Percentiles rank a stretch among this genome's conserved stretches.
Conservation (phyloP, 2,329 filamentous ascomycete genomes). For the Daldinia sp. region DNA sequence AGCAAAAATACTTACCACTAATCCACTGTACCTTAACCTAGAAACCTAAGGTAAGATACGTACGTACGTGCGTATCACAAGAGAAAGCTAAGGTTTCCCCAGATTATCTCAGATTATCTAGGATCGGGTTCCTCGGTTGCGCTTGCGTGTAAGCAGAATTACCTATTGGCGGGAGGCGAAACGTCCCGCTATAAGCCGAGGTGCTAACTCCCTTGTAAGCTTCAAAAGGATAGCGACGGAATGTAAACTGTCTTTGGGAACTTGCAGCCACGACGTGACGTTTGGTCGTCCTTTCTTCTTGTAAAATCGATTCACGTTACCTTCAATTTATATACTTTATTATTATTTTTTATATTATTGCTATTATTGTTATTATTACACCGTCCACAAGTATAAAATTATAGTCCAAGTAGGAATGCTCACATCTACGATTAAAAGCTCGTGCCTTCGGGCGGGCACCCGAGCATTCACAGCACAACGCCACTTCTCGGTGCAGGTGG, state of each 20-base stretch:
- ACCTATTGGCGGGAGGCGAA: not conserved
- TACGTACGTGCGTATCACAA: too few species aligned
- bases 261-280: not conserved
- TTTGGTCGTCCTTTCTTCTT: not conserved
- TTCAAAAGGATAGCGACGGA: slow-evolving; percentile 19
- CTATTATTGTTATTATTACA: not conserved
- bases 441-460: slow-evolving; percentile 30
- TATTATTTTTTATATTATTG: too few species aligned
- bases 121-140: slow-evolving; percentile 27
- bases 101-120: slow-evolving; percentile 21
- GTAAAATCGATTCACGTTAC: not conserved
- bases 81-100: slow-evolving; percentile 20
- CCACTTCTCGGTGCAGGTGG: slow-evolving; percentile 56
- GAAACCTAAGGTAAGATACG: too few species aligned
- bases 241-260: not conserved
- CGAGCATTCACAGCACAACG: slow-evolving; percentile 46
- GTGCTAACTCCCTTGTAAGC: slow-evolving; percentile 21
- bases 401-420: slow-evolving; percentile 36
- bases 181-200: slow-evolving; percentile 40
- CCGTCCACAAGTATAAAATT: slow-evolving; percentile 34
- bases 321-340: not conserved
- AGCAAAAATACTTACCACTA: too few species aligned
- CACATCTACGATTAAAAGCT: slow-evolving; percentile 37
- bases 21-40: not conserved
- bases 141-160: not conserved